A percentile compares a stretch with the other conserved stretches of the same genome.
Evolutionary conservation across 139 green algal genomes (phyloP).

Genomic region (Coelastrella sp.): DNA sequence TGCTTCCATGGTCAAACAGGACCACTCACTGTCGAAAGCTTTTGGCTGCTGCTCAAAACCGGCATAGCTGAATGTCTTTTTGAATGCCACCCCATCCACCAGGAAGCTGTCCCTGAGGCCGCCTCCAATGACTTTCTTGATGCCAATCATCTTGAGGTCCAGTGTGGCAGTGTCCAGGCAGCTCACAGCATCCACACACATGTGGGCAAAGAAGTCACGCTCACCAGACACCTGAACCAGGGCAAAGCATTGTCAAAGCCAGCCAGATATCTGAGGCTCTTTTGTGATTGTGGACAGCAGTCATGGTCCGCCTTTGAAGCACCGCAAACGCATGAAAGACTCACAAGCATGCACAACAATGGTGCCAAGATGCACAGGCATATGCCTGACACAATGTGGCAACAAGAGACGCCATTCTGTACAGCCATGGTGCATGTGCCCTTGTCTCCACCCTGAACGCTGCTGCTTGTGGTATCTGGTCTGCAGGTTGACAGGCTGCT

Average conservation of each 20-base stretch:
- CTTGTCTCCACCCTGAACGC: too few relatives aligned
- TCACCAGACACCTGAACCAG: conserved; percentile 85
- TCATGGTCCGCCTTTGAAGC: neutral
- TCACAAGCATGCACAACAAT: too few relatives aligned
- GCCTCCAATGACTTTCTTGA: conserved; percentile 94
- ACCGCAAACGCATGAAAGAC: neutral
- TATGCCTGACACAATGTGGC: neutral
- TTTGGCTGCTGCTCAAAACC: conserved; percentile 99
- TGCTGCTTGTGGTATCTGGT: too few relatives aligned
- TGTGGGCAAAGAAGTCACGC: conserved; percentile 97
- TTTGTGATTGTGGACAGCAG: neutral
- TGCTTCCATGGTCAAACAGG: neutral
- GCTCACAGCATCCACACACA: conserved; percentile 96
- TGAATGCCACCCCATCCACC: conserved; percentile 98
- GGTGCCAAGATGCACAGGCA: neutral
- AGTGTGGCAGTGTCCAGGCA: conserved; percentile 84
- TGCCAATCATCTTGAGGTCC: conserved; percentile 93
- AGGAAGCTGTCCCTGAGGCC: conserved; percentile 97
- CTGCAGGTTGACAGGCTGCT: too few relatives aligned
- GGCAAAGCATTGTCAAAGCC: neutral
- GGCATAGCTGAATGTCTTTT: conserved; percentile 99
- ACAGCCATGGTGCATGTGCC: too few relatives aligned
- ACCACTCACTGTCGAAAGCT: conserved; percentile 67
- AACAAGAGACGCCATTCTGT: neutral
- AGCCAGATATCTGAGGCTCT: neutral